phyloP scores from a whole-genome alignment of 192 early-diverging fungal genomes.

The Rhizophagus sp. region DNA sequence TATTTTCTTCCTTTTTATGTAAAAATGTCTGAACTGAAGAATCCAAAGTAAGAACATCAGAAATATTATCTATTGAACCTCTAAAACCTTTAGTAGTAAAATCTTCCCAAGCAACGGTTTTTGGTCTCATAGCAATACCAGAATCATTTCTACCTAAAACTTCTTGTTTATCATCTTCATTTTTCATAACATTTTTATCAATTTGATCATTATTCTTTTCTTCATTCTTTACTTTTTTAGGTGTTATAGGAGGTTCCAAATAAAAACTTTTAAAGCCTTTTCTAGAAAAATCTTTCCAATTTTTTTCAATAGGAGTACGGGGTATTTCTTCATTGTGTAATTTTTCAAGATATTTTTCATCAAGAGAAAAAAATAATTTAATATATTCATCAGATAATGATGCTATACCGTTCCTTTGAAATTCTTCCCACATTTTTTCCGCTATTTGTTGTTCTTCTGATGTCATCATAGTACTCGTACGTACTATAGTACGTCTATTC shows the following conservation, averaged over 20 bases:
- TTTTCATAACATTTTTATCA: neutral
- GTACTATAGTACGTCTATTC: conserved; percentile 17
- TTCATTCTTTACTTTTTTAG: neutral
- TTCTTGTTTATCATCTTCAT: neutral
- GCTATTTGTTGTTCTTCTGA: conserved; percentile 18
- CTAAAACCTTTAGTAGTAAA: conserved; percentile 21
- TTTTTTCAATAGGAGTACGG: neutral
- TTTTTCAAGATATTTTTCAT: neutral
- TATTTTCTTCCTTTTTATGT: neutral
- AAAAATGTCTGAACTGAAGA: neutral
- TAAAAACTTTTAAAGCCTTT: conserved; percentile 23
- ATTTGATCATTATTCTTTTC: neutral
- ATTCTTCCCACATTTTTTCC: conserved; percentile 23
- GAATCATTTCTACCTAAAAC: neutral
- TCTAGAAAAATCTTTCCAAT: conserved; percentile 3
- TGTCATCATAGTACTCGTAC: conserved; percentile 22
- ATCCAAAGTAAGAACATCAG: neutral
- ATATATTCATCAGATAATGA: conserved; percentile 26
- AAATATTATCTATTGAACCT: conserved; percentile 13
- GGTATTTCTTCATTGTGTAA: neutral
- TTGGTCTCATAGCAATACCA: neutral
- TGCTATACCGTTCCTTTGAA: conserved; percentile 27
- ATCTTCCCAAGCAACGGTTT: conserved; percentile 25
- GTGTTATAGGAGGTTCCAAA: neutral
- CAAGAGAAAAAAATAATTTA: conserved; percentile 25